Evolutionary conservation across 106 monocot species (phyloP).

Genomic region (Dioscorea alata): DNA sequence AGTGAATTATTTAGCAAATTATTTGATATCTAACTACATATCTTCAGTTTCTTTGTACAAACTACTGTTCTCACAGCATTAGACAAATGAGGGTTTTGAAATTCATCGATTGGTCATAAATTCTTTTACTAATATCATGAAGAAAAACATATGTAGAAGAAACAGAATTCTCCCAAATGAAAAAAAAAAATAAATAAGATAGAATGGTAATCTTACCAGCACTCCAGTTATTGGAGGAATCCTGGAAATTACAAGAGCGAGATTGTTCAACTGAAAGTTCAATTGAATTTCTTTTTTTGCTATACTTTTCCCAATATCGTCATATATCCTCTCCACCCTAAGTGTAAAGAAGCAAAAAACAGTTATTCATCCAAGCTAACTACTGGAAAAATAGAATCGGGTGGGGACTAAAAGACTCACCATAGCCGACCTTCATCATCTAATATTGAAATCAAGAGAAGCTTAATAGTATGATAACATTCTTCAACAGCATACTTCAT

Average conservation of each 20-base stretch:
- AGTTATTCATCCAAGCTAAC: too few relatives aligned
- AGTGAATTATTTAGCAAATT: too few relatives aligned
- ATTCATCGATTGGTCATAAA: too few relatives aligned
- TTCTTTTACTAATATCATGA: too few relatives aligned
- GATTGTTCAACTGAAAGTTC: constrained; percentile 51
- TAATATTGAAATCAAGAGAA: constrained; percentile 58
- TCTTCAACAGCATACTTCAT: constrained; percentile 95
- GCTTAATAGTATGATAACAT: constrained; percentile 44
- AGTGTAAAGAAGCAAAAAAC: neutral
- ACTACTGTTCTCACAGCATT: too few relatives aligned
- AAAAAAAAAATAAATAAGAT: too few relatives aligned
- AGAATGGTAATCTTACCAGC: constrained; percentile 37
- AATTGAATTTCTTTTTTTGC: constrained; percentile 26
- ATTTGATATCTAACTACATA: too few relatives aligned
- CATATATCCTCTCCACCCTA: constrained; percentile 75
- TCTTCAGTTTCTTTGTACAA: too few relatives aligned
- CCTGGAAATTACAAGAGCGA: constrained; percentile 72
- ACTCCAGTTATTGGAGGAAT: constrained; percentile 72
- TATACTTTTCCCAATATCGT: constrained; percentile 42
- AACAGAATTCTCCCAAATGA: too few relatives aligned
- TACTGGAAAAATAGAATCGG: too few relatives aligned
- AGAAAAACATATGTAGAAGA: too few relatives aligned
- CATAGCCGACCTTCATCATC: constrained; percentile 68
- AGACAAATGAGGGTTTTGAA: too few relatives aligned
- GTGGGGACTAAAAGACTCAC: constrained; percentile 18